Evolutionary conservation across 176 grass and related monocot species (phyloP).

Genomic region (Hsuehochloa calcarea): DNA sequence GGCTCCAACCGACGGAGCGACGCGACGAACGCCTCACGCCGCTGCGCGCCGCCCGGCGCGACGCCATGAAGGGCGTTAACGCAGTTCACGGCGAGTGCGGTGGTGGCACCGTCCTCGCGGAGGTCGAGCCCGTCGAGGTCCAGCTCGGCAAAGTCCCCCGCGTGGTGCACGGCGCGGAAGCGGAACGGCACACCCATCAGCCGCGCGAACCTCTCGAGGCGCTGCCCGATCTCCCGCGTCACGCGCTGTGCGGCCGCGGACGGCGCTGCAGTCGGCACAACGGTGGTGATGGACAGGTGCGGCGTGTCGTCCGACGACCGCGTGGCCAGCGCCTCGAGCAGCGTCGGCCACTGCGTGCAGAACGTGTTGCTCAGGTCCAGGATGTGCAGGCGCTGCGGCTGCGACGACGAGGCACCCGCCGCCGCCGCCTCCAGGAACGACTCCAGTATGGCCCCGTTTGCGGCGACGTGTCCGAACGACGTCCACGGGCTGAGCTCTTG

Average conservation of each 20-base stretch:
- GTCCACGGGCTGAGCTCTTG: constrained; percentile 98
- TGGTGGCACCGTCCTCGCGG: constrained; percentile 38
- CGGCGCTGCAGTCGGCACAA: constrained; percentile 53
- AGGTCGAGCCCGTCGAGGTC: constrained; percentile 79
- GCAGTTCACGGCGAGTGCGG: constrained; percentile 76
- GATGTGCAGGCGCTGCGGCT: constrained; percentile 73
- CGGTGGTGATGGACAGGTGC: constrained; percentile 86
- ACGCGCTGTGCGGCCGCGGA: constrained; percentile 62
- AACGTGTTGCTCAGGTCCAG: constrained; percentile 98
- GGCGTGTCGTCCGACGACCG: constrained; percentile 94
- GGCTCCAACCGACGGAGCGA: constrained; percentile 65
- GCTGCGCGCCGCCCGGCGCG: constrained; percentile 35
- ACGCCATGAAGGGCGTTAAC: constrained; percentile 70
- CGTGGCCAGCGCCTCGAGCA: constrained; percentile 90
- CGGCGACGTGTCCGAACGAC: constrained; percentile 90
- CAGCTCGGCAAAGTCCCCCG: constrained; percentile 78
- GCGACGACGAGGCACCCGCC: constrained; percentile 26
- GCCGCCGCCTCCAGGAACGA: constrained; percentile 73
- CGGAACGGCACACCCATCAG: constrained; percentile 94
- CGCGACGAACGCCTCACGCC: constrained; percentile 55
- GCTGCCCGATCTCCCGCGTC: constrained; percentile 86
- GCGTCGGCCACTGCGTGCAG: constrained; percentile 98
- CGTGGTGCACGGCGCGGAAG: constrained; percentile 80
- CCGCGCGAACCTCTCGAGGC: constrained; percentile 95
- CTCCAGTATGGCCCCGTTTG: constrained; percentile 96